phyloP scores from a whole-genome alignment of 169 alveolate genomes.

The Theileria parva region DNA sequence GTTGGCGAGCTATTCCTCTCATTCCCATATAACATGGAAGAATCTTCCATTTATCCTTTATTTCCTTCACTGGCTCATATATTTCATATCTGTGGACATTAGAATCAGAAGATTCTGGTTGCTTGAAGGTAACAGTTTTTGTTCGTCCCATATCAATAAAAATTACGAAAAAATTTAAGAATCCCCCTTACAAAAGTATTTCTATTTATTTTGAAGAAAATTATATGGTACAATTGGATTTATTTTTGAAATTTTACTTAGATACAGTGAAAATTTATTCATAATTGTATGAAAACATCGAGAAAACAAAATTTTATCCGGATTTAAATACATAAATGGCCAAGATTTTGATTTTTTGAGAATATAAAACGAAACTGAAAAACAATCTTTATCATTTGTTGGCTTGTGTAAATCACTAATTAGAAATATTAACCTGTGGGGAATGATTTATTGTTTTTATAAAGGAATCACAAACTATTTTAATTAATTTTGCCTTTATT shows the following conservation, averaged over 20 bases:
- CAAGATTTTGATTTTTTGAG: neutral
- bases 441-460: neutral
- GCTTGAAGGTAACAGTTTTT: constrained; percentile 7
- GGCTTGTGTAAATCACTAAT: constrained; percentile 1
- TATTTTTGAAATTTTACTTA: neutral
- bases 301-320: neutral
- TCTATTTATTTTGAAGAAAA: neutral
- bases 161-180: neutral
- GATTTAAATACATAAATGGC: neutral
- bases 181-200: neutral
- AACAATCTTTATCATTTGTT: neutral
- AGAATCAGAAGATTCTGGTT: constrained; percentile 1
- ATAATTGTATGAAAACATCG: neutral
- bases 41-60: constrained; percentile 91
- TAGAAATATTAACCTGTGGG: neutral
- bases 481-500: neutral
- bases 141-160: neutral
- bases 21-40: constrained; percentile 90
- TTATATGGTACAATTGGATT: neutral
- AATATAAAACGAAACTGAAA: neutral
- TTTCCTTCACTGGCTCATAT: constrained; percentile 53
- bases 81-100: constrained; percentile 2
- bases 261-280: neutral
- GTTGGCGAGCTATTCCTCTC: constrained; percentile 93
- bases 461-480: neutral